A percentile compares a stretch with the other conserved stretches of the same genome.
These are phyloP conservation scores for Chimonanthus salicifolius DNA, from an alignment of 164 flowering plant species.

Conservation along the genomic window DNA sequence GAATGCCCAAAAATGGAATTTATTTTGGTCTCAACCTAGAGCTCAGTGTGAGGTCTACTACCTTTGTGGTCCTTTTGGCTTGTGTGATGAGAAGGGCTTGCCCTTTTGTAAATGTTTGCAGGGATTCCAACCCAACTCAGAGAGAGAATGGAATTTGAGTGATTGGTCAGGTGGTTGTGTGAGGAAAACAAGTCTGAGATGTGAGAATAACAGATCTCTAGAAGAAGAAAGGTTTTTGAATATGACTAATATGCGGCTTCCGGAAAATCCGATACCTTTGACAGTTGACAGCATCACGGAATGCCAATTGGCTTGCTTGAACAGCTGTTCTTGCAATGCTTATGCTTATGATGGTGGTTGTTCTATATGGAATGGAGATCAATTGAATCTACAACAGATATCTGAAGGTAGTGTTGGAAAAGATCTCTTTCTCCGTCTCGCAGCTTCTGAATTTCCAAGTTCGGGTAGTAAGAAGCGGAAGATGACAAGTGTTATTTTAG, in stretches of 20 bases:
- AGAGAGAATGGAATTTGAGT: slow-evolving; percentile 11
- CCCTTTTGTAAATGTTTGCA: slow-evolving; percentile 15
- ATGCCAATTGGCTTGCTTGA: slow-evolving; percentile 17
- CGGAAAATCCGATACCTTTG: slow-evolving; percentile 4
- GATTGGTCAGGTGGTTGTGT: slow-evolving; percentile 23
- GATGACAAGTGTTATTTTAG: slow-evolving; percentile 14
- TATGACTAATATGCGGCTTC: slow-evolving; percentile 5
- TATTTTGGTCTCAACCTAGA: slow-evolving; percentile 24
- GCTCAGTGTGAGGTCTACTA: slow-evolving; percentile 13
- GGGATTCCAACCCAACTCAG: slow-evolving; percentile 15
- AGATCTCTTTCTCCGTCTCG: slow-evolving; percentile 2
- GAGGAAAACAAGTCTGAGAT: slow-evolving; percentile 17
- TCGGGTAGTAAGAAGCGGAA: slow-evolving; percentile 8
- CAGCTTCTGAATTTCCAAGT: slow-evolving; percentile 6
- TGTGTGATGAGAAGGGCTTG: slow-evolving; percentile 6
- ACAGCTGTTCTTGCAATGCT: slow-evolving; percentile 18
- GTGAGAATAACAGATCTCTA: slow-evolving; percentile 7
- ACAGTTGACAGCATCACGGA: neutral
- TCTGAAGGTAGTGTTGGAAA: neutral
- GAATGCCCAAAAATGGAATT: slow-evolving; percentile 1
- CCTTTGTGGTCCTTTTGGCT: slow-evolving; percentile 25
- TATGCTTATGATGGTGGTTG: slow-evolving; percentile 17
- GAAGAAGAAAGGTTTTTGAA: slow-evolving; percentile 3
- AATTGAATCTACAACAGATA: slow-evolving; percentile 1
- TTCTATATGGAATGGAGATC: slow-evolving; percentile 12